Percentiles rank a stretch among this genome's conserved stretches.
Conservation (phyloP, 2,329 filamentous ascomycete species). For the Lachnellula suecica region DNA sequence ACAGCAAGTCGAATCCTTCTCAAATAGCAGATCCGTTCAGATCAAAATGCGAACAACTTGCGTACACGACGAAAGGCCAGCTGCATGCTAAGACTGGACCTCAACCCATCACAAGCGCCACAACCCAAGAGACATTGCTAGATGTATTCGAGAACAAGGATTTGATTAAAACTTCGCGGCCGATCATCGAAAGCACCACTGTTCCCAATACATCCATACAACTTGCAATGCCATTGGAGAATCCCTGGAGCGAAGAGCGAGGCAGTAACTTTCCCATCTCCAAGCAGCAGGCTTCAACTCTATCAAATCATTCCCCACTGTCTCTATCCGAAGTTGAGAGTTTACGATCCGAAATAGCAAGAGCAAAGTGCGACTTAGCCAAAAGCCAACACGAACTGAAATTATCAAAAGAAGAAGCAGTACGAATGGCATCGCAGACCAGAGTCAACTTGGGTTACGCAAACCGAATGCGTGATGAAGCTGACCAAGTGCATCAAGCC, state of each 20-base stretch:
- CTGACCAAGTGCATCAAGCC: not conserved
- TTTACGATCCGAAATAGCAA: not conserved
- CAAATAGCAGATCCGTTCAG: too few species aligned
- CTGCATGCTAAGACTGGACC: too few species aligned
- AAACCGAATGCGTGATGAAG: not conserved
- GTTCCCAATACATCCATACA: not conserved
- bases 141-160: not conserved
- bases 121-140: not conserved
- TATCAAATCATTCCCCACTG: not conserved
- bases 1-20: too few species aligned
- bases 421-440: not conserved
- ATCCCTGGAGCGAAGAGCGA: not conserved
- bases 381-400: constrained; percentile 5
- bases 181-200: not conserved
- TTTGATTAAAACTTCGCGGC: not conserved
- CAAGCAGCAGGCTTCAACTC: not conserved
- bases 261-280: not conserved
- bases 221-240: not conserved
- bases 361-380: not conserved
- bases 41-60: too few species aligned
- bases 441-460: not conserved
- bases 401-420: not conserved
- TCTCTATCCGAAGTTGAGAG: not conserved
- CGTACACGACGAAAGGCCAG: too few species aligned
- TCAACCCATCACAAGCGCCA: too few species aligned